These are phyloP conservation scores for Pseudotsuga menziesii DNA, from an alignment of 75 land plant genomes.

Conservation along the genomic window DNA sequence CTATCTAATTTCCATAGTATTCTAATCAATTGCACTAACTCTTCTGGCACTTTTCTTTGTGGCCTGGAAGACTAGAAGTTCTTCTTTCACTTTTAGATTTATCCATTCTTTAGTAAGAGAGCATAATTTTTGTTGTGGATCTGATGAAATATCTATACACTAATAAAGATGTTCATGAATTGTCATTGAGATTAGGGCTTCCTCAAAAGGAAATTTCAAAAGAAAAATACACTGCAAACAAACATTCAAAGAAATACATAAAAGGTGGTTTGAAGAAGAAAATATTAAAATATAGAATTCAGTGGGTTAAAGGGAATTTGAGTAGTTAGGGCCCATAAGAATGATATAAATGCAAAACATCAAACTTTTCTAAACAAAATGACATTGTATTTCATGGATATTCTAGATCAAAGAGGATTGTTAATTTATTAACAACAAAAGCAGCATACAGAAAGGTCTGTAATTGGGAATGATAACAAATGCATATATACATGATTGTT, in stretches of 20 bases:
- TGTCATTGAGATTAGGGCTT: slow-evolving; percentile 58
- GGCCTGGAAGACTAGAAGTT: slow-evolving; percentile 15
- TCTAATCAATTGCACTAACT: background rate
- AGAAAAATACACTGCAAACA: slow-evolving; percentile 56
- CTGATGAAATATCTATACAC: slow-evolving; percentile 56
- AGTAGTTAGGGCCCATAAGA: too few relatives aligned
- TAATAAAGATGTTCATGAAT: slow-evolving; percentile 79
- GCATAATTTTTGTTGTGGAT: slow-evolving; percentile 78
- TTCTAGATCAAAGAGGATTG: too few relatives aligned
- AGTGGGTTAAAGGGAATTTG: too few relatives aligned
- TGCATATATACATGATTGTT: slow-evolving; percentile 15
- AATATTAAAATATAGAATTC: too few relatives aligned
- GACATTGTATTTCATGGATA: too few relatives aligned
- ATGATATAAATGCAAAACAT: background rate
- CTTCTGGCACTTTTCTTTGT: slow-evolving; percentile 18
- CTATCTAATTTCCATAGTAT: background rate
- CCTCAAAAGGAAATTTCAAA: slow-evolving; percentile 81
- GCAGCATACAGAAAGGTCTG: too few relatives aligned
- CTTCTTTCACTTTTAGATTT: slow-evolving; percentile 44
- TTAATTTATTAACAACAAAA: too few relatives aligned
- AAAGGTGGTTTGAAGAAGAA: too few relatives aligned
- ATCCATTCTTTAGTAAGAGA: slow-evolving; percentile 43
- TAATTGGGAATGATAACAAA: slow-evolving; percentile 23
- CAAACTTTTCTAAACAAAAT: slow-evolving; percentile 22
- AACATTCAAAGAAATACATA: too few relatives aligned